A percentile compares a stretch with the other conserved stretches of the same genome.
Evolutionary conservation across 169 alveolate genomes (phyloP).

Genomic region (Cryptosporidium tyzzeri): DNA sequence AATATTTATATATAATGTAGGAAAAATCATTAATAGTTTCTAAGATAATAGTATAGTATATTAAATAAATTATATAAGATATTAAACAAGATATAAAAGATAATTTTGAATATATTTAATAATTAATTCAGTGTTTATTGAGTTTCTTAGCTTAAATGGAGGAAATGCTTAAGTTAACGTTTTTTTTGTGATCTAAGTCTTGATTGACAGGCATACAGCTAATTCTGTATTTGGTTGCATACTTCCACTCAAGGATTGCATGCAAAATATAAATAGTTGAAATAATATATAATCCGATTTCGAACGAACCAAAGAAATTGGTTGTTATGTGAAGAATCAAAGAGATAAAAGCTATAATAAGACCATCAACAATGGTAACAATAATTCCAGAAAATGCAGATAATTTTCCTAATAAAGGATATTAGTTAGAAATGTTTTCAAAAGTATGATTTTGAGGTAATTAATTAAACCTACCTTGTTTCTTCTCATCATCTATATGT

Average conservation of each 20-base stretch:
- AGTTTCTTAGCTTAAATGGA: neutral
- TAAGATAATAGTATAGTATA: neutral
- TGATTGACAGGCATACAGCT: neutral
- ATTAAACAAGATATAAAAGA: neutral
- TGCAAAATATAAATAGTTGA: constrained; percentile 35
- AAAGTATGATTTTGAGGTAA: neutral
- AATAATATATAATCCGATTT: constrained; percentile 4
- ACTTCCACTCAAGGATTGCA: constrained; percentile 39
- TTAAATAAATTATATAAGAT: neutral
- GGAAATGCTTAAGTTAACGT: neutral
- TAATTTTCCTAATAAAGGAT: constrained; percentile 7
- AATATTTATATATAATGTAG: neutral
- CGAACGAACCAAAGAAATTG: constrained; percentile 3
- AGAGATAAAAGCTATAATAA: constrained; percentile 1
- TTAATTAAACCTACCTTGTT: constrained; percentile 31
- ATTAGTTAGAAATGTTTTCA: neutral
- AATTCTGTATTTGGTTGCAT: constrained; percentile 18
- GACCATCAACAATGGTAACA: constrained; percentile 42
- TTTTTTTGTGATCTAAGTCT: neutral
- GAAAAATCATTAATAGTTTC: neutral
- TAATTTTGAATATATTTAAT: neutral
- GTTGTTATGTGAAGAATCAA: constrained; percentile 11
- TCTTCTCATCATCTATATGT: constrained; percentile 20
- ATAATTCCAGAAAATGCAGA: constrained; percentile 54
- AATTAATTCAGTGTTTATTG: neutral